A percentile compares a stretch with the other conserved stretches of the same genome.
These are phyloP conservation scores for Phytophthora multivora DNA, from an alignment of 352 stramenopile species.

Conservation along the genomic window DNA sequence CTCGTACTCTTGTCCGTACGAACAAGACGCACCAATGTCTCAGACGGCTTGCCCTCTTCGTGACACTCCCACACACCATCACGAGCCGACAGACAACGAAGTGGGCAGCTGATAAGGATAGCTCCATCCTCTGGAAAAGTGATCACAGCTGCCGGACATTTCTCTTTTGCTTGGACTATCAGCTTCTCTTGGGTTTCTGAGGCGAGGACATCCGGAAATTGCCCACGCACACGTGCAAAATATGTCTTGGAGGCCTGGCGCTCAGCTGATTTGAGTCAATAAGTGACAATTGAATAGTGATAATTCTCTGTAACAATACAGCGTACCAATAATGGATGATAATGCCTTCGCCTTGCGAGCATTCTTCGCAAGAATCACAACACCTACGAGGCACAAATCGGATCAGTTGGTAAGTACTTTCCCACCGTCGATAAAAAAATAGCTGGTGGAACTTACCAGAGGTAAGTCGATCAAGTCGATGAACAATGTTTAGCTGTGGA, in stretches of 20 bases:
- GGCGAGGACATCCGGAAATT: conserved; percentile 75
- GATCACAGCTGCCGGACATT: conserved; percentile 54
- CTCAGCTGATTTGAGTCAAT: conserved; percentile 45
- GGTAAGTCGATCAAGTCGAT: conserved; percentile 97
- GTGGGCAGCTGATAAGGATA: conserved; percentile 83
- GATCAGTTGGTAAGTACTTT: background rate
- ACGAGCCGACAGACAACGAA: conserved; percentile 81
- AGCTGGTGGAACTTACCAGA: conserved; percentile 60
- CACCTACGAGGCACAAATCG: conserved; percentile 32
- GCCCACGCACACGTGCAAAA: conserved; percentile 91
- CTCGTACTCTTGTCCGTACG: conserved; percentile 70
- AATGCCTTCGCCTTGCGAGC: conserved; percentile 70
- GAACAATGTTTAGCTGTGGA: conserved; percentile 86
- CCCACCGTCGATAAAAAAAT: too few species aligned
- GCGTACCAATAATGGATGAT: conserved; percentile 72
- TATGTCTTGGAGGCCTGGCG: conserved; percentile 94
- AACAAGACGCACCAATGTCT: conserved; percentile 76
- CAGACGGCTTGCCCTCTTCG: conserved; percentile 75
- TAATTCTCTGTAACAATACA: background rate
- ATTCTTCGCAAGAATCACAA: conserved; percentile 88
- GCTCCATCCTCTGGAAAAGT: conserved; percentile 52
- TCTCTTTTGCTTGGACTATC: conserved; percentile 39
- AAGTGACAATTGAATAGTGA: background rate
- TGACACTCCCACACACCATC: conserved; percentile 87
- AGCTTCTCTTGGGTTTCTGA: conserved; percentile 44